Evolutionary conservation across 163 green algal species (phyloP), one percentile per base, ranked within the genome.

Genomic region (Scenedesmus sp.): DNA sequence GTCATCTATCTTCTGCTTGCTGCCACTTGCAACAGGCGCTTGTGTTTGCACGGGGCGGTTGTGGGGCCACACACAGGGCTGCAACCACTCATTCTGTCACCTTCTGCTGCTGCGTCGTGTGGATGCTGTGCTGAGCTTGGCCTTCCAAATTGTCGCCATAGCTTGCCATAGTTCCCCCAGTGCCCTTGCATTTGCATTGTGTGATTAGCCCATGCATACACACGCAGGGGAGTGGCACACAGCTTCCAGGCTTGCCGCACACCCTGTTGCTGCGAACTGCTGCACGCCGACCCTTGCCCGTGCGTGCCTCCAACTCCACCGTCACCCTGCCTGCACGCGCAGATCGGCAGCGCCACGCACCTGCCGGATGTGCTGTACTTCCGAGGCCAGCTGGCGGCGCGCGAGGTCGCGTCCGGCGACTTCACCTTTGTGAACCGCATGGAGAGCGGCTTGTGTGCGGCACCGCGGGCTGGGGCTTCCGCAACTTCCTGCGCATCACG

Each of bases 351-450:
- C 44, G 46, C 46, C 16, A 83, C 53, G 33, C 72, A 85, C 33
- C 72, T 90, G 44, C 86, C 86, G 49, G 86, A 90, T 40, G 86
- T 90, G 65, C 61, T 90, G 22, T 90, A 85, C 46, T 90, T 90
- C 86, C 20, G 49, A 70, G 86, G 86, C 6, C 35, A 81, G 65
- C 40, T 90, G 22, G 70, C 70, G 26, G 86, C 86, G 30, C 70
- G 86, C 9, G 86, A 90, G 35, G 86, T 90, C 44, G 46, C 49
- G 1, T 84, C 86, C 10, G 86, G 86, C 0, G 86, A 90, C 49
- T 85, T 76, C 70, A 85, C 86, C 3, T 89, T 81, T 79, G 53
- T 87, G 18, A 90, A 90, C 86, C 42, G 72, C 43, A 90, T 90
- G 86, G 86, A 90, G 13, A 73, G 42, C 70, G 86, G 86, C 30